Conservation (phyloP, 306 rosid species). For the Bauhinia variegata region DNA sequence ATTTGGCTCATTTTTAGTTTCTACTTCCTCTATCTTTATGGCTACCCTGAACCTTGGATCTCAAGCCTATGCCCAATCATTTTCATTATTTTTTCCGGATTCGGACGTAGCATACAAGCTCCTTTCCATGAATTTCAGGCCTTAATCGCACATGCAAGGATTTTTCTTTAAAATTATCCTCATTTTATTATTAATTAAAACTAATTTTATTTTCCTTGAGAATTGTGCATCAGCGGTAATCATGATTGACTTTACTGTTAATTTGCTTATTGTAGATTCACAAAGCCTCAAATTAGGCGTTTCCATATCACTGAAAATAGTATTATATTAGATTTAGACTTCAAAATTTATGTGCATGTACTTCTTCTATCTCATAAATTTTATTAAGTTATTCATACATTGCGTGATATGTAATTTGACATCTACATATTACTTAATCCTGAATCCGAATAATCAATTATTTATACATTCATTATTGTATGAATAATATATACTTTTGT, state of each 20-base stretch:
- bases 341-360: not conserved
- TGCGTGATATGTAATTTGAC: too few species aligned
- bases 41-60: constrained; percentile 36
- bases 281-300: constrained; percentile 33
- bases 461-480: too few species aligned
- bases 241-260: constrained; percentile 6
- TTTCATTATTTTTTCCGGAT: constrained; percentile 28
- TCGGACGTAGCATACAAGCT: constrained; percentile 43
- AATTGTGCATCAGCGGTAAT: constrained; percentile 9
- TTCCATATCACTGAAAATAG: constrained; percentile 16
- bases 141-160: constrained; percentile 1
- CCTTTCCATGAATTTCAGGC: constrained; percentile 2
- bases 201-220: constrained; percentile 13
- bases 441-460: too few species aligned
- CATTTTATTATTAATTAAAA: not conserved
- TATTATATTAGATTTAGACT: not conserved
- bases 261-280: constrained; percentile 17
- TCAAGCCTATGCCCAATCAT: constrained; percentile 42
- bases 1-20: constrained; percentile 31
- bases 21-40: constrained; percentile 2
- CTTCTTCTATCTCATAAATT: not conserved
- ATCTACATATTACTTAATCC: too few species aligned
- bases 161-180: not conserved
- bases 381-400: not conserved
- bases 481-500: too few species aligned